phyloP scores from a whole-genome alignment of 2,329 filamentous ascomycete species.

The Colletotrichum cuscutae region DNA sequence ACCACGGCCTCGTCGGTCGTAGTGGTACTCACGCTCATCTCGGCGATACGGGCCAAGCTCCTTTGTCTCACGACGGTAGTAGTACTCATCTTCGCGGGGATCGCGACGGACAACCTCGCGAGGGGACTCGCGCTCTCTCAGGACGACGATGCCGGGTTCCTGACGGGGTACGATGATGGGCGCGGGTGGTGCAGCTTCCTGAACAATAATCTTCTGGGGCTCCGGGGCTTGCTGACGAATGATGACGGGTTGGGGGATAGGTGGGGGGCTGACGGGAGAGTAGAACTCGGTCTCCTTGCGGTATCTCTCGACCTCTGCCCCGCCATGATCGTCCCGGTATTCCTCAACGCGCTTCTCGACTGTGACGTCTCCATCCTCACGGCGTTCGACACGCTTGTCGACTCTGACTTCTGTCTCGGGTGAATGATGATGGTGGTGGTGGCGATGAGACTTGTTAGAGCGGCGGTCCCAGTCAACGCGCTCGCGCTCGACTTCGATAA shows the following conservation, averaged over 20 bases:
- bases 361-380: constrained; percentile 62
- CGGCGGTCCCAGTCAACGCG: constrained; percentile 46
- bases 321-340: constrained; percentile 55
- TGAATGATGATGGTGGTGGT: constrained; percentile 35
- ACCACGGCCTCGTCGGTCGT: constrained; percentile 48
- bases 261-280: constrained; percentile 59
- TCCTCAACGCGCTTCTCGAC: constrained; percentile 65
- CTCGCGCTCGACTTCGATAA: constrained; percentile 52
- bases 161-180: constrained; percentile 61
- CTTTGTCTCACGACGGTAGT: constrained; percentile 59
- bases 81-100: constrained; percentile 60
- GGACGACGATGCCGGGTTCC: constrained; percentile 56
- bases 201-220: constrained; percentile 69
- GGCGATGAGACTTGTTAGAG: constrained; percentile 40
- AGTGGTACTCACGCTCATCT: constrained; percentile 42
- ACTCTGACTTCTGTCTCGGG: constrained; percentile 53
- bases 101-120: constrained; percentile 50
- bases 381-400: constrained; percentile 53
- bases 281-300: constrained; percentile 73
- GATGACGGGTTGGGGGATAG: constrained; percentile 58
- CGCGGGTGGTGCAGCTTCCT: constrained; percentile 64
- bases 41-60: constrained; percentile 49
- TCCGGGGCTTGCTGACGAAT: constrained; percentile 66
- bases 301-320: constrained; percentile 67
- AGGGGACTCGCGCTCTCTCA: constrained; percentile 52